Percentiles rank a stretch among this genome's conserved stretches.
phyloP scores from a whole-genome alignment of 2,329 filamentous ascomycete genomes.

The Aspergillus calidoustus region DNA sequence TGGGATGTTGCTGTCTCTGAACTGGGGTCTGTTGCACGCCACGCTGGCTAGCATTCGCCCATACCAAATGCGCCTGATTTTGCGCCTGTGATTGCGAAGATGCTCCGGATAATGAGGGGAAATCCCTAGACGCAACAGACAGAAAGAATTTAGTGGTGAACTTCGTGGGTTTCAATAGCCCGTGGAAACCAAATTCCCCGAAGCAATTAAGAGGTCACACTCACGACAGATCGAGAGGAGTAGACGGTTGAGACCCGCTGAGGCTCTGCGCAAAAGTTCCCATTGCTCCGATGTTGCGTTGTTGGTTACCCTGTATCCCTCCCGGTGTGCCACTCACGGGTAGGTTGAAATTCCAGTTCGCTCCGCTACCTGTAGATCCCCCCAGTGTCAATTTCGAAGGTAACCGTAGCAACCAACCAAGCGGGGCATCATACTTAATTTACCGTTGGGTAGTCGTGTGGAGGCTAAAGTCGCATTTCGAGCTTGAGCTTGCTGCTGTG shows the following conservation, averaged over 20 bases:
- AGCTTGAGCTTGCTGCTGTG: conserved; percentile 54
- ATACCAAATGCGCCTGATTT: conserved; percentile 58
- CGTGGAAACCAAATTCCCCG: neutral
- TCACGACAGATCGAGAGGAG: conserved; percentile 62
- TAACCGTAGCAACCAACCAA: conserved; percentile 1
- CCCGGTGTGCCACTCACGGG: conserved; percentile 58
- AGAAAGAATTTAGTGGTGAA: conserved; percentile 15
- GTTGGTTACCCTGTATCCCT: conserved; percentile 53
- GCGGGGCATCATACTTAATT: conserved; percentile 51
- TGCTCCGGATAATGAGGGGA: conserved; percentile 63
- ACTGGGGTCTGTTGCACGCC: conserved; percentile 58
- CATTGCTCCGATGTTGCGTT: conserved; percentile 56
- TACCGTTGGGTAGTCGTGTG: conserved; percentile 58
- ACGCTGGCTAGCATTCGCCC: conserved; percentile 62
- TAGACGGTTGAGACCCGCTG: conserved; percentile 57
- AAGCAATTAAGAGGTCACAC: conserved; percentile 34
- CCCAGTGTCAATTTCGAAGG: conserved; percentile 29
- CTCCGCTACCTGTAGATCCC: conserved; percentile 52
- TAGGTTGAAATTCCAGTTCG: conserved; percentile 63
- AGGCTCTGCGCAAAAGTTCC: conserved; percentile 63
- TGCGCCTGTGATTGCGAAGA: conserved; percentile 59
- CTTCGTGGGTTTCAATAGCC: neutral
- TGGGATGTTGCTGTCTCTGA: conserved; percentile 56
- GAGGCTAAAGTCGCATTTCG: conserved; percentile 54
- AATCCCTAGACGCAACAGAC: conserved; percentile 54